A percentile compares a stretch with the other conserved stretches of the same genome.
phyloP scores from a whole-genome alignment of 2,329 filamentous ascomycete species.

The Hymenoscyphus scutula region DNA sequence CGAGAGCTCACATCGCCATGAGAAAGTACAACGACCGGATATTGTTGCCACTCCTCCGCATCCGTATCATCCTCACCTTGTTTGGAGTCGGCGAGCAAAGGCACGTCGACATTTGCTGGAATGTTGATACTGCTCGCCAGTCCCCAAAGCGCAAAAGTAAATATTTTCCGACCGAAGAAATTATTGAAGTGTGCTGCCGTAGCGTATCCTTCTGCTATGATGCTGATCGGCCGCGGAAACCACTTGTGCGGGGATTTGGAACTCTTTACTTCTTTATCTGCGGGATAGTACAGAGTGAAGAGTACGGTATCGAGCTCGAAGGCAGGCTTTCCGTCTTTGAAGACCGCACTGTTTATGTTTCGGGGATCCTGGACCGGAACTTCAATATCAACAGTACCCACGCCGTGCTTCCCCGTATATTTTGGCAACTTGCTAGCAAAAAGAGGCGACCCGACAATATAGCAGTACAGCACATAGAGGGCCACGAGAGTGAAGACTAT shows the following conservation, averaged over 20 bases:
- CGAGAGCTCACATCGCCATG: slow-evolving; percentile 1
- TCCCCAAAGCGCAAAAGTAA: slow-evolving; percentile 3
- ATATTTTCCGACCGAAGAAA: background rate
- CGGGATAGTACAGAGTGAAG: background rate
- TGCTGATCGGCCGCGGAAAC: background rate
- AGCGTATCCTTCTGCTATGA: background rate
- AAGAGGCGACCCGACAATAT: background rate
- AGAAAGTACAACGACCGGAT: background rate
- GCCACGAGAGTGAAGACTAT: background rate
- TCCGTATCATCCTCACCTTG: background rate
- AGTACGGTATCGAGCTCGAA: background rate
- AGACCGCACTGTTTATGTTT: background rate
- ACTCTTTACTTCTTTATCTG: background rate
- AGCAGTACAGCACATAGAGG: background rate
- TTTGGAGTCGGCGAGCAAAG: background rate
- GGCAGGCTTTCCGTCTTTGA: background rate
- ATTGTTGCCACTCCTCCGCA: background rate
- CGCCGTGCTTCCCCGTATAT: background rate
- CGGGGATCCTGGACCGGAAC: background rate
- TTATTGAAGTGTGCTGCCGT: slow-evolving; percentile 1
- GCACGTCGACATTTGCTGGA: background rate
- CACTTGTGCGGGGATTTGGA: background rate
- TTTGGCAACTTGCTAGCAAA: background rate
- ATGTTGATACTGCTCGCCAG: background rate
- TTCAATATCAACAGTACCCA: background rate